phyloP scores from a whole-genome alignment of 208 protist genomes.

The Trypanosomatidae sp. region DNA sequence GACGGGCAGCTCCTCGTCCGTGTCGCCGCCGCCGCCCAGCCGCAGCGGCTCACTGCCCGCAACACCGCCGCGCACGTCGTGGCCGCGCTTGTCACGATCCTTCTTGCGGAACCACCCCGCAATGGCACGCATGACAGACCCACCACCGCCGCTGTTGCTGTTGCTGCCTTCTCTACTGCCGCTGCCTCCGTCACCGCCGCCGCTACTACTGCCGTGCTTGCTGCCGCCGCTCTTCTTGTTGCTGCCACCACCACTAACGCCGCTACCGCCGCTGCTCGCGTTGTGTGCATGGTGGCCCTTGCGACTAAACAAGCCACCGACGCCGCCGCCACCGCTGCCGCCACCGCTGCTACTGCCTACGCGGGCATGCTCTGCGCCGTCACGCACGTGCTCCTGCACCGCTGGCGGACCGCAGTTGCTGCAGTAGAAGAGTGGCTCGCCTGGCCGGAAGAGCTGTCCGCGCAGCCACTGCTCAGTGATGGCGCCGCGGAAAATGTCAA shows the following conservation, averaged over 20 bases:
- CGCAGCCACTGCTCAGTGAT: conserved; percentile 29
- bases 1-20: conserved; percentile 26
- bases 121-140: no score
- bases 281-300: no score
- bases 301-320: background rate
- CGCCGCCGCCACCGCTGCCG: background rate
- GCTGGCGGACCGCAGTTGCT: conserved; percentile 16
- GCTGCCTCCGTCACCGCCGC: conserved; percentile 1
- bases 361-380: background rate
- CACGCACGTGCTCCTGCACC: conserved; percentile 12
- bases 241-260: background rate
- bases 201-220: conserved; percentile 7
- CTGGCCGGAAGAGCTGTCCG: conserved; percentile 5
- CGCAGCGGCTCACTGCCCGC: background rate
- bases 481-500: conserved; percentile 25
- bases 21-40: background rate
- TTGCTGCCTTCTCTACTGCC: no score
- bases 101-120: no score
- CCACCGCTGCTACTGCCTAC: background rate
- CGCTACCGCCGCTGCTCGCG: no score
- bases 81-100: no score
- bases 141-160: no score
- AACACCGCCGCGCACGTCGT: background rate
- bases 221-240: conserved; percentile 7
- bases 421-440: conserved; percentile 25